A percentile compares a stretch with the other conserved stretches of the same genome.
Conservation (phyloP, 331 rosid genomes). For the Saraca asoca region DNA sequence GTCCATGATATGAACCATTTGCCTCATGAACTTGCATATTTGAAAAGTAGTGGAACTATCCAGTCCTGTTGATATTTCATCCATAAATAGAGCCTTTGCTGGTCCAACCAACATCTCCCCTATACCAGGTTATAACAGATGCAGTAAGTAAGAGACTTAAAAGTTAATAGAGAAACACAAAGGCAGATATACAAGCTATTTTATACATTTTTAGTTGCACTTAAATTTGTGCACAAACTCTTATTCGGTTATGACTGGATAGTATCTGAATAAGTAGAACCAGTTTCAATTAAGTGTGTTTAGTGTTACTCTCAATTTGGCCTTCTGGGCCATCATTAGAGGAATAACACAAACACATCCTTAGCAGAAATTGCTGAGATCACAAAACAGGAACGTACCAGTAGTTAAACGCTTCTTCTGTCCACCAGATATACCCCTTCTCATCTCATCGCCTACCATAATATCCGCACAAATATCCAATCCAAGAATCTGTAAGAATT, state of each 20-base stretch:
- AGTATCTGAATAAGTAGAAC: no score
- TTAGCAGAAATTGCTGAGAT: no score
- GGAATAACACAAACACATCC: no score
- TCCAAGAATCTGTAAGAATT: constrained; percentile 56
- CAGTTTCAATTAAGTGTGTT: no score
- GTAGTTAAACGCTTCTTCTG: constrained; percentile 77
- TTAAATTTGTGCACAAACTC: no score
- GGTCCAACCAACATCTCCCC: constrained; percentile 43
- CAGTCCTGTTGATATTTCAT: constrained; percentile 40
- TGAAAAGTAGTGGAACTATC: constrained; percentile 37
- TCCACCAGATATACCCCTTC: constrained; percentile 77
- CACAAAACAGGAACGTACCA: constrained; percentile 29
- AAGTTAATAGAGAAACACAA: no score
- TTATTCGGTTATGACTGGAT: no score
- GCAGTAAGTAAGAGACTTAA: background rate
- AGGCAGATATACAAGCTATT: no score
- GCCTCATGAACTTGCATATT: constrained; percentile 33
- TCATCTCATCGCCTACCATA: constrained; percentile 64
- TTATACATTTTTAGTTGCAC: no score
- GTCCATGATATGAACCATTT: constrained; percentile 37
- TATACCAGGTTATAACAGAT: background rate
- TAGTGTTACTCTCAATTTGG: no score
- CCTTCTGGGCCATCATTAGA: no score
- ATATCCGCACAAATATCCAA: constrained; percentile 79
- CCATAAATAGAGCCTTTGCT: constrained; percentile 31